phyloP scores from a whole-genome alignment of 2,329 filamentous ascomycete genomes.

The Talaromyces sp. region DNA sequence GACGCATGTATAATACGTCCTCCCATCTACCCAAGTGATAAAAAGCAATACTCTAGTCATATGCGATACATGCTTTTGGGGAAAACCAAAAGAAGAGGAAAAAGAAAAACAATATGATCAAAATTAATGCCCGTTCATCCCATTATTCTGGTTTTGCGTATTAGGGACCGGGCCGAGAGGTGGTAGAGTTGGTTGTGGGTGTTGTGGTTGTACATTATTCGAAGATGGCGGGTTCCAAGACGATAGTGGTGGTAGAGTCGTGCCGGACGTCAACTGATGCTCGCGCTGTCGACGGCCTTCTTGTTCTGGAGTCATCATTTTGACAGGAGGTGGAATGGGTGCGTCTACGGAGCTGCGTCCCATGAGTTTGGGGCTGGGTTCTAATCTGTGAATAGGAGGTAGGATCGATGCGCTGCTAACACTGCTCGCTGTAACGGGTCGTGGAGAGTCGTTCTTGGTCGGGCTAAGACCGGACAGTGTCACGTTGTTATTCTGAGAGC shows the following conservation, averaged over 20 bases:
- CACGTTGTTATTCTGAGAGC: conserved; percentile 34
- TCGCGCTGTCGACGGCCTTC: conserved; percentile 40
- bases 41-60: conserved; percentile 9
- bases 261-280: conserved; percentile 28
- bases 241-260: conserved; percentile 10
- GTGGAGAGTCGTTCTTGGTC: conserved; percentile 43
- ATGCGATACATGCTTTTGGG: conserved; percentile 9
- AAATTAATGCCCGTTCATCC: not conserved
- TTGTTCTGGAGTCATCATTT: conserved; percentile 44
- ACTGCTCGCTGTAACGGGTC: conserved; percentile 35
- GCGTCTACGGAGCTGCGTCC: conserved; percentile 42
- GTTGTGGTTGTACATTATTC: conserved; percentile 11
- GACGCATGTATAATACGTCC: conserved; percentile 3
- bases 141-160: conserved; percentile 5
- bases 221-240: conserved; percentile 10
- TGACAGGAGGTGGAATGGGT: conserved; percentile 41
- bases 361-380: conserved; percentile 46
- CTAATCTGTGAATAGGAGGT: conserved; percentile 40
- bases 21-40: conserved; percentile 7
- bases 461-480: conserved; percentile 46
- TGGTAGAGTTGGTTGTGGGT: not conserved
- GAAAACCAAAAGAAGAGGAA: not conserved
- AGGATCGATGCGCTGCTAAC: conserved; percentile 36
- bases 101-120: not conserved
- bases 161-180: not conserved